Evolutionary conservation across 331 rosid species (phyloP).

Genomic region (Telfairia occidentalis): DNA sequence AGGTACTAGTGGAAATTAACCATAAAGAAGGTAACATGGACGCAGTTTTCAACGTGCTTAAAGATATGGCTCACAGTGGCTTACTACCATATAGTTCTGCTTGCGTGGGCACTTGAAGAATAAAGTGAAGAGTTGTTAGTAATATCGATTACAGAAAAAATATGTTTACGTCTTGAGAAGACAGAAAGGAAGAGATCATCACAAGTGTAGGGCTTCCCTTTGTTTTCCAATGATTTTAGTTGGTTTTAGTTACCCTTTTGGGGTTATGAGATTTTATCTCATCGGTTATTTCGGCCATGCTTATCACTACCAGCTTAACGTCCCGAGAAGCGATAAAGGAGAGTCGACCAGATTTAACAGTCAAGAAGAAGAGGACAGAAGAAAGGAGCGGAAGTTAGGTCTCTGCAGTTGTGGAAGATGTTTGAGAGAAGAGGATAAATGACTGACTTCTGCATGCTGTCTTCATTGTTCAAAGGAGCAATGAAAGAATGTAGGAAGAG

Average conservation of each 20-base stretch:
- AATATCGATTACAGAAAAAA: not conserved
- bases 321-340: not conserved
- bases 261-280: not conserved
- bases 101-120: slow-evolving; percentile 16
- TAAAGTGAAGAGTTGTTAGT: not conserved
- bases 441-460: not conserved
- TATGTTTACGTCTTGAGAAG: not conserved
- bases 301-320: not conserved
- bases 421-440: not conserved
- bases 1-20: slow-evolving; percentile 54
- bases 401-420: not conserved
- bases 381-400: not conserved
- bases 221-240: not conserved
- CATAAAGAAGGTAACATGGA: slow-evolving; percentile 83
- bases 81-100: slow-evolving; percentile 51
- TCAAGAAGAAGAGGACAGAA: not conserved
- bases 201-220: not conserved
- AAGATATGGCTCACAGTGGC: slow-evolving; percentile 77
- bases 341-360: not conserved
- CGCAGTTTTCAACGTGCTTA: slow-evolving; percentile 46
- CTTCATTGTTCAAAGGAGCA: not conserved
- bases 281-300: not conserved
- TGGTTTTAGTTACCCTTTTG: not conserved
- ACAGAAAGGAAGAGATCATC: not conserved
- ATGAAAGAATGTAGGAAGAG: not conserved